Evolutionary conservation across 2,329 filamentous ascomycete species (phyloP).

Genomic region (Aschersonia sp.): DNA sequence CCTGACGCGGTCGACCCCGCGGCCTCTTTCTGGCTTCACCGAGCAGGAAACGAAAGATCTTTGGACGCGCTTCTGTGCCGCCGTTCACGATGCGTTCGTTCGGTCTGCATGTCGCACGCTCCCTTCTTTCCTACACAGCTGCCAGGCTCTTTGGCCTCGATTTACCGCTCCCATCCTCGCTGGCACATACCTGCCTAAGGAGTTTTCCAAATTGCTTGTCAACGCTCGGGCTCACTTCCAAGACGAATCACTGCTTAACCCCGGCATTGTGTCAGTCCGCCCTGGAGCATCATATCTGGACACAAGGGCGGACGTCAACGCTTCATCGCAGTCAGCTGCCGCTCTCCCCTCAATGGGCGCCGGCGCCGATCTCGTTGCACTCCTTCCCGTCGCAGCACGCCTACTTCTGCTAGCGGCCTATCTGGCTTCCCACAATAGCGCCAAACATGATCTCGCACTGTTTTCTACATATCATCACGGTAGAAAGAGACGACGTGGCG

Average conservation of each 20-base stretch:
- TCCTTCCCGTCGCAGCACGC: constrained; percentile 59
- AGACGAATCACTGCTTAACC: constrained; percentile 54
- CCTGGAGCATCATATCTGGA: not conserved
- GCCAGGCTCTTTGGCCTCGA: constrained; percentile 64
- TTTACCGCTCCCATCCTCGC: constrained; percentile 68
- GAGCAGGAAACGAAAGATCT: constrained; percentile 47
- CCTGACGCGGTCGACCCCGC: constrained; percentile 39
- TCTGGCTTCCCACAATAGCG: constrained; percentile 65
- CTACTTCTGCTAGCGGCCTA: constrained; percentile 65
- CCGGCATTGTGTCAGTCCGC: constrained; percentile 36
- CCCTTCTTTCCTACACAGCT: constrained; percentile 54
- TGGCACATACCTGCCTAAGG: constrained; percentile 59
- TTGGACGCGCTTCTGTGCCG: constrained; percentile 67
- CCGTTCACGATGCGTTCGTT: constrained; percentile 75
- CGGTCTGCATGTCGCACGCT: constrained; percentile 71
- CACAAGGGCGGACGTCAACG: not conserved
- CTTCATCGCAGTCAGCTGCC: not conserved
- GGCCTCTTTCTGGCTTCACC: constrained; percentile 33
- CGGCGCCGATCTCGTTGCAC: constrained; percentile 31
- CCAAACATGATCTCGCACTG: constrained; percentile 56
- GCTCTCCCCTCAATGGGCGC: not conserved
- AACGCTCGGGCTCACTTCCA: constrained; percentile 56
- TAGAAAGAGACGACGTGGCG: constrained; percentile 33
- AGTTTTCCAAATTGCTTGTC: constrained; percentile 75
- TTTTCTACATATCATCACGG: constrained; percentile 59